phyloP scores from a whole-genome alignment of 192 early-diverging fungal genomes.

The Coemansia pectinata region DNA sequence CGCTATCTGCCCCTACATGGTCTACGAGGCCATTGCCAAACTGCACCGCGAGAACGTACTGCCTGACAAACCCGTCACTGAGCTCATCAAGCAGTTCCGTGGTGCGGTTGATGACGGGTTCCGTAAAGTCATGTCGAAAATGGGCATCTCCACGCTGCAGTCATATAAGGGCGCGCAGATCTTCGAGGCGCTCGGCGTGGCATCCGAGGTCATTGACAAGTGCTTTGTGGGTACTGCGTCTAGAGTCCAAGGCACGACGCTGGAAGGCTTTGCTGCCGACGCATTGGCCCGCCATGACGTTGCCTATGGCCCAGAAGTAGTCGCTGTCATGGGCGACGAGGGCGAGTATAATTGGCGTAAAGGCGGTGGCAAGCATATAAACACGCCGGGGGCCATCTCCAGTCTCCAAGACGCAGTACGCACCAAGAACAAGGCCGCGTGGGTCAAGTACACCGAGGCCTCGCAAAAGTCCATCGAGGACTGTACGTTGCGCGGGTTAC shows the following conservation, averaged over 20 bases:
- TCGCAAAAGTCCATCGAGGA: conserved; percentile 80
- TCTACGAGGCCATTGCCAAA: conserved; percentile 87
- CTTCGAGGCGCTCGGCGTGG: conserved; percentile 94
- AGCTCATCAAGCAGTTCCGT: conserved; percentile 81
- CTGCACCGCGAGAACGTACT: conserved; percentile 82
- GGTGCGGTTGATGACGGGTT: conserved; percentile 92
- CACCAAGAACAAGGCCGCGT: conserved; percentile 83
- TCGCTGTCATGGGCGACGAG: conserved; percentile 81
- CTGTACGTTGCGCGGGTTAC: conserved; percentile 92
- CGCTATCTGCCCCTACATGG: conserved; percentile 92
- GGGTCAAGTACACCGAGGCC: conserved; percentile 80
- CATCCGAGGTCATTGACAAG: conserved; percentile 78
- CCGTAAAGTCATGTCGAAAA: conserved; percentile 99
- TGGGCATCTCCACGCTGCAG: conserved; percentile 98
- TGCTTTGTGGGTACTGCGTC: conserved; percentile 97
- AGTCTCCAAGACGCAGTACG: conserved; percentile 95
- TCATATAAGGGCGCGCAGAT: conserved; percentile 99
- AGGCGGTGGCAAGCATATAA: conserved; percentile 90
- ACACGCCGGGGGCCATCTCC: conserved; percentile 84
- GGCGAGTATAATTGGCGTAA: conserved; percentile 98
- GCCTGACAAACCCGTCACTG: conserved; percentile 52
- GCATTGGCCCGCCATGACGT: conserved; percentile 81
- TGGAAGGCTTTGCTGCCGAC: conserved; percentile 80
- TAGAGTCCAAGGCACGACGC: conserved; percentile 87
- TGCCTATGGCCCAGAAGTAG: conserved; percentile 67